A percentile compares a stretch with the other conserved stretches of the same genome.
Evolutionary conservation across 805 yeast species (phyloP).

Genomic region (Hanseniaspora taiwanica): DNA sequence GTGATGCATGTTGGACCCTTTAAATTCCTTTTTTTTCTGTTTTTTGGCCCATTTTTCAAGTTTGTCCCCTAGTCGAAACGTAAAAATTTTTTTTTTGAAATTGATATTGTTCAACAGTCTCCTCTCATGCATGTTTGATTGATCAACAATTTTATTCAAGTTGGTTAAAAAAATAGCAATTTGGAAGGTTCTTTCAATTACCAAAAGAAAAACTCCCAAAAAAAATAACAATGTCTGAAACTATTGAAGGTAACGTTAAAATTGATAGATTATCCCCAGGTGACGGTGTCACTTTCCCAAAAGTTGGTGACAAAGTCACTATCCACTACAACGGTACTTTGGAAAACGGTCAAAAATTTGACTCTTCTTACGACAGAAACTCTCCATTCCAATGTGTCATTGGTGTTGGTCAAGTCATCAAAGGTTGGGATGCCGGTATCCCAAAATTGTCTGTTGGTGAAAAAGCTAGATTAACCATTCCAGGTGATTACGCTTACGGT

Average conservation of each 20-base stretch:
- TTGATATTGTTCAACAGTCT: too few species aligned
- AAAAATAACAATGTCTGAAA: slow-evolving; percentile 19
- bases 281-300: slow-evolving; percentile 80
- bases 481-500: slow-evolving; percentile 90
- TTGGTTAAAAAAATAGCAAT: too few species aligned
- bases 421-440: slow-evolving; percentile 93
- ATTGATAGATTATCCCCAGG: slow-evolving; percentile 35
- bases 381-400: slow-evolving; percentile 88
- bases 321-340: slow-evolving; percentile 94
- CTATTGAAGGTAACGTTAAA: slow-evolving; percentile 25
- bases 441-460: slow-evolving; percentile 89
- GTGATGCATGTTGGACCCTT: too few species aligned
- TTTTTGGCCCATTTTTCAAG: too few species aligned
- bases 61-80: too few species aligned
- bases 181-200: too few species aligned
- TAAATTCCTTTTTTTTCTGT: too few species aligned
- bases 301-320: slow-evolving; percentile 76
- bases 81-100: too few species aligned
- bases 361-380: slow-evolving; percentile 89
- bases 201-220: not conserved
- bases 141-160: not conserved
- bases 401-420: slow-evolving; percentile 93
- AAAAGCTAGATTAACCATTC: slow-evolving; percentile 83
- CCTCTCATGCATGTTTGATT: too few species aligned
- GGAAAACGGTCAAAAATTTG: slow-evolving; percentile 92